Conservation (phyloP, 768 basidiomycete genomes). For the Trametes cingulata region DNA sequence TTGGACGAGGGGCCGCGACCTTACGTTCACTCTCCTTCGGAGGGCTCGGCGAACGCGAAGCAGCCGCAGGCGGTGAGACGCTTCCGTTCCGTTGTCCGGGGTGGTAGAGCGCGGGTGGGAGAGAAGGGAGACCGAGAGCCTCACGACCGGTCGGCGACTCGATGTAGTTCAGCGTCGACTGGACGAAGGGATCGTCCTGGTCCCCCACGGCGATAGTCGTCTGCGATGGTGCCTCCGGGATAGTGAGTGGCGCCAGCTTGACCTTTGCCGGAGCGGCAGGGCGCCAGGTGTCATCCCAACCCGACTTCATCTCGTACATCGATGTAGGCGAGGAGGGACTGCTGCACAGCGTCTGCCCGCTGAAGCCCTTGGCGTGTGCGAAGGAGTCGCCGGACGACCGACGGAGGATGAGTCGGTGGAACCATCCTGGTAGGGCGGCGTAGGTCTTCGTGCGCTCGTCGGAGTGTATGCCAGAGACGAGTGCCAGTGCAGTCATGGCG, state of each 20-base stretch:
- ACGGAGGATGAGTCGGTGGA: slow-evolving; percentile 4
- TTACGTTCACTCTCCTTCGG: not conserved
- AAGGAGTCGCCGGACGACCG: slow-evolving; percentile 6
- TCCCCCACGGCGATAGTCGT: slow-evolving; percentile 17
- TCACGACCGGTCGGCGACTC: slow-evolving; percentile 29
- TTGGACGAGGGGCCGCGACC: slow-evolving; percentile 13
- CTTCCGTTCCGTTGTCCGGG: not conserved
- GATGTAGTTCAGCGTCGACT: slow-evolving; percentile 29
- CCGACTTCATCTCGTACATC: slow-evolving; percentile 24
- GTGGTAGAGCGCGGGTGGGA: slow-evolving; percentile 4
- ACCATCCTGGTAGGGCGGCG: slow-evolving; percentile 19
- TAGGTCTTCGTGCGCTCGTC: slow-evolving; percentile 16
- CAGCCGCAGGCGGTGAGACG: not conserved
- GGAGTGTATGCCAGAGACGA: slow-evolving; percentile 8
- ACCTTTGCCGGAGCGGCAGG: slow-evolving; percentile 5
- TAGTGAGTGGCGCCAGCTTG: slow-evolving; percentile 17
- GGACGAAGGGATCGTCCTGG: slow-evolving; percentile 27
- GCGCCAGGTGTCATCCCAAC: slow-evolving; percentile 23
- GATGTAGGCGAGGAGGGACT: slow-evolving; percentile 20
- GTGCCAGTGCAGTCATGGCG: slow-evolving; percentile 6
- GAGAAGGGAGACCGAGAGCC: slow-evolving; percentile 21
- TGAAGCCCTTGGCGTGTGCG: slow-evolving; percentile 8
- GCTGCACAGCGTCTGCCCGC: slow-evolving; percentile 16
- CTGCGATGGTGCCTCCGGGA: slow-evolving; percentile 10
- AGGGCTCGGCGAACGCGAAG: slow-evolving; percentile 1